Conservation (phyloP, 495 filamentous ascomycete species). For the Penicillium dipodomyicola region DNA sequence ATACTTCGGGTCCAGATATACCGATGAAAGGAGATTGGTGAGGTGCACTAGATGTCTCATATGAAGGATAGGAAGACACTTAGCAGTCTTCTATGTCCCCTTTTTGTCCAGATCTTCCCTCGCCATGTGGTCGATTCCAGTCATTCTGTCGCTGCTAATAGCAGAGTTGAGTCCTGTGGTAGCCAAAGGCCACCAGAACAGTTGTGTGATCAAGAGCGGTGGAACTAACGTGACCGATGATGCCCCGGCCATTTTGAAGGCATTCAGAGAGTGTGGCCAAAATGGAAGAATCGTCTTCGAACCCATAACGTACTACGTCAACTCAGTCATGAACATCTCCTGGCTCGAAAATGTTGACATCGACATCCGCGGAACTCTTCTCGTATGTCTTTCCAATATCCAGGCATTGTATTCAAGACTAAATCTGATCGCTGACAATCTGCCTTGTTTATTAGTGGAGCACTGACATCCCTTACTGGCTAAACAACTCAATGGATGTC, state of each 20-base stretch:
- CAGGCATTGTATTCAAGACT: background rate
- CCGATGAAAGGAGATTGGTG: background rate
- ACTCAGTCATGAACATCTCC: constrained; percentile 43
- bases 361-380: constrained; percentile 37
- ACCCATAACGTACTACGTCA: constrained; percentile 38
- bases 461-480: constrained; percentile 47
- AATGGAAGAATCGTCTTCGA: constrained; percentile 40
- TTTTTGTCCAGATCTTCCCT: background rate
- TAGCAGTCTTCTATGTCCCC: background rate
- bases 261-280: constrained; percentile 40
- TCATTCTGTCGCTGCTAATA: background rate
- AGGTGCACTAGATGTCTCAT: background rate
- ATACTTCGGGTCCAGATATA: background rate
- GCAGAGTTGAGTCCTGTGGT: background rate
- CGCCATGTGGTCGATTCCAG: background rate
- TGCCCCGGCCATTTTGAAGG: constrained; percentile 39
- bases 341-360: constrained; percentile 43
- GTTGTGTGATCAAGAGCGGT: background rate
- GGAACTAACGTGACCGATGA: constrained; percentile 27
- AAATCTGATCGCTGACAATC: background rate
- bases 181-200: background rate
- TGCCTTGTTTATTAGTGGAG: constrained; percentile 29
- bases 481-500: constrained; percentile 40
- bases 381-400: constrained; percentile 8
- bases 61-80: background rate